Evolutionary conservation across 2,329 filamentous ascomycete species (phyloP).

Genomic region (Colletotrichum musae): DNA sequence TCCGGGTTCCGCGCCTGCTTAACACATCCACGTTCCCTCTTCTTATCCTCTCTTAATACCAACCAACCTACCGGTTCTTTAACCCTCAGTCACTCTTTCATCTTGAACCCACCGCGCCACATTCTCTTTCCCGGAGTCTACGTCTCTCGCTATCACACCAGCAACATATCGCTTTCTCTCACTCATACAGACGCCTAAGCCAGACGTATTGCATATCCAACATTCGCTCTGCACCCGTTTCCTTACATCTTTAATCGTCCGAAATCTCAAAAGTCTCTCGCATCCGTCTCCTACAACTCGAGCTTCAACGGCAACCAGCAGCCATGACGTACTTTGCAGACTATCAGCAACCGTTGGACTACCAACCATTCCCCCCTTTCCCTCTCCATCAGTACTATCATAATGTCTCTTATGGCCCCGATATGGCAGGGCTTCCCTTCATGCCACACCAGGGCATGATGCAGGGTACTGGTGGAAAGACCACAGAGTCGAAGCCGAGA

Average conservation of each 20-base stretch:
- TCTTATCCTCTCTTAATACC: conserved; percentile 43
- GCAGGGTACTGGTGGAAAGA: conserved; percentile 44
- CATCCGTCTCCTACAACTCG: conserved; percentile 1
- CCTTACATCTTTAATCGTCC: conserved; percentile 5
- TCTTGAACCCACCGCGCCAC: conserved; percentile 1
- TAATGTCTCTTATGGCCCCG: conserved; percentile 23
- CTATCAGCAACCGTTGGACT: conserved; percentile 19
- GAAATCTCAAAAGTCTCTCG: neutral
- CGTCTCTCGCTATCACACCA: conserved; percentile 21
- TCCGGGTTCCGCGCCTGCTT: conserved; percentile 42
- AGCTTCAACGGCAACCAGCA: conserved; percentile 2
- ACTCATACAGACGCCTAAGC: conserved; percentile 14
- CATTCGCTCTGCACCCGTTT: conserved; percentile 19
- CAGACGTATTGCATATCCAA: neutral
- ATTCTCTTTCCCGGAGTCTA: neutral
- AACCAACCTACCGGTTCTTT: conserved; percentile 35
- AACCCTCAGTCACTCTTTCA: conserved; percentile 43
- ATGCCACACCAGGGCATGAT: conserved; percentile 38
- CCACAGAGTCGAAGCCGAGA: conserved; percentile 65
- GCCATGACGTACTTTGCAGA: conserved; percentile 39
- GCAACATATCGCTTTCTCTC: neutral
- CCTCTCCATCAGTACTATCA: conserved; percentile 35
- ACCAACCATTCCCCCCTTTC: conserved; percentile 27
- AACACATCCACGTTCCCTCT: conserved; percentile 48
- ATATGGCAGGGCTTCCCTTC: conserved; percentile 37